Evolutionary conservation across 306 rosid species (phyloP), one percentile per base, ranked within the genome.

Genomic region (Ammopiptanthus mongolicus): DNA sequence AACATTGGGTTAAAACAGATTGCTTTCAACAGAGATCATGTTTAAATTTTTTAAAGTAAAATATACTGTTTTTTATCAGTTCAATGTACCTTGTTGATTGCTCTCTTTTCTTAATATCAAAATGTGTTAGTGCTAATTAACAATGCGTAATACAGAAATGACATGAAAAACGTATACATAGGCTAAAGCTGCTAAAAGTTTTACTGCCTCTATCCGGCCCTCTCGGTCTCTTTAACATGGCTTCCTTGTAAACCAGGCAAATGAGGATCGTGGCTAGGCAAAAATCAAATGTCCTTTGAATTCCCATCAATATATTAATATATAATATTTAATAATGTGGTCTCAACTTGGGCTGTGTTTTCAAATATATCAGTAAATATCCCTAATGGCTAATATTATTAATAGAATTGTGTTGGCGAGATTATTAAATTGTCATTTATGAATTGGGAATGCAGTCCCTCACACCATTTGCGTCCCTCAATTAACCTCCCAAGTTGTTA

Each of bases 401-500:
- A 58, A 21, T 48, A 21, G 15, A 34, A 6, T 2, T 3, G 31
- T 39, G 34, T 14, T 55, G 51, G 36, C 4, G 25, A 46, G 56
- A 57, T 17, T 61, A 57, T 17, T 61, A 31, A 70, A 52, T 64
- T 46, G 63, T 56, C 78, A 77, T 62, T 76, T 69, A 71, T 73
- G 73, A 50, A 73, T 3, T 56, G 17, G 17, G 39, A 65, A 57
- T 25, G 58, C 69, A 37, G 6, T 73, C 50, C 55, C 47, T 44
- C 66, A 31, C 71, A 28, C 47, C 50, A 56, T 69, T 44, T 42
- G 28, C 55, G 71, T 37, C 55, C 25, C 66, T 25, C 83, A 80
- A 58, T 82, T 71, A 87, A 82, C 58, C 75, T 59, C 13, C 58
- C 68, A 65, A 80, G 65, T 23, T 48, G 97, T 71, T 17, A 42